Percentiles rank a stretch among this genome's conserved stretches.
These are phyloP conservation scores for Astrothelium subdiscretum DNA, from an alignment of 495 filamentous ascomycete genomes.

Conservation along the genomic window DNA sequence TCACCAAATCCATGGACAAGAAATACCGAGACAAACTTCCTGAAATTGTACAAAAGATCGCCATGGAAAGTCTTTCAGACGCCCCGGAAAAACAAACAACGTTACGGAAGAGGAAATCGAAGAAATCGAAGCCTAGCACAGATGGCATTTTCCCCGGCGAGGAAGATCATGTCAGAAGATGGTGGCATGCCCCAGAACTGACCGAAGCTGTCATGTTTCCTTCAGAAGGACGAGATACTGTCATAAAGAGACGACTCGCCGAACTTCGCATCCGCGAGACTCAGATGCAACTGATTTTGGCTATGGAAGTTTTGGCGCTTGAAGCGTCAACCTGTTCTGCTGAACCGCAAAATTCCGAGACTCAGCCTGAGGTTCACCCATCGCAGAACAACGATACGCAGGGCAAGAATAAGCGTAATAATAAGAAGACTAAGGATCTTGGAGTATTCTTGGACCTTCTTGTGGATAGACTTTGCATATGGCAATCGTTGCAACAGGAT, in stretches of 20 bases:
- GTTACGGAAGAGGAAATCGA: constrained; percentile 43
- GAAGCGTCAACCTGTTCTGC: constrained; percentile 24
- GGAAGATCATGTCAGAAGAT: constrained; percentile 58
- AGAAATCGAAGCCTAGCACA: constrained; percentile 62
- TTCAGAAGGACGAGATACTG: constrained; percentile 39
- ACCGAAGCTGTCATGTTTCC: constrained; percentile 33
- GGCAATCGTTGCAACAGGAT: constrained; percentile 65
- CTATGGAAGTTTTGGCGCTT: constrained; percentile 76
- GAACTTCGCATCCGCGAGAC: constrained; percentile 59
- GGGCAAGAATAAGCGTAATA: constrained; percentile 31
- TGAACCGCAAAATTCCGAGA: constrained; percentile 9
- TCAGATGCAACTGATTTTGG: constrained; percentile 79
- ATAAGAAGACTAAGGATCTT: constrained; percentile 46
- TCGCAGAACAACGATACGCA: constrained; percentile 20
- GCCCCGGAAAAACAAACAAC: constrained; percentile 4
- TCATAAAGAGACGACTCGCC: constrained; percentile 46
- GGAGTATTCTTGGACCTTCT: constrained; percentile 66
- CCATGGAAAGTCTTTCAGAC: constrained; percentile 33
- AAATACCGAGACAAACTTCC: constrained; percentile 77
- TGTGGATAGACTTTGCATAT: constrained; percentile 86
- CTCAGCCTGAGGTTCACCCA: constrained; percentile 9
- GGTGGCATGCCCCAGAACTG: constrained; percentile 49
- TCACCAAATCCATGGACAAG: constrained; percentile 68
- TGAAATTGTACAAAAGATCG: constrained; percentile 50
- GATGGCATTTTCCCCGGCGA: constrained; percentile 70